Percentiles rank a stretch among this genome's conserved stretches.
Conservation (phyloP, 1,139 yeast species). For the Saccharomyces hybrid region DNA sequence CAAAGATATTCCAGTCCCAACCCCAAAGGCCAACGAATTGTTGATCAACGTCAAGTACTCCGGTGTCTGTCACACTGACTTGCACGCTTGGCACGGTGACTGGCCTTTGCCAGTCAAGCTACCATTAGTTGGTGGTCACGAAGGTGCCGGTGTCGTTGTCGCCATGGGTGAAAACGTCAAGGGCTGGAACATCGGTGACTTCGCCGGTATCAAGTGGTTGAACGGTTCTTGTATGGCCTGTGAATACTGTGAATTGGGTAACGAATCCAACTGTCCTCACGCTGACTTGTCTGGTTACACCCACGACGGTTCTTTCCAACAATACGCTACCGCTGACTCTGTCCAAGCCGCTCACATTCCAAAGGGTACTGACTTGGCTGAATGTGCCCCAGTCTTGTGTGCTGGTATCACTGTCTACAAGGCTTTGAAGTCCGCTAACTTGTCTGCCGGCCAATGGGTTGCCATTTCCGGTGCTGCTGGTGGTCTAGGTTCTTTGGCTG, state of each 20-base stretch:
- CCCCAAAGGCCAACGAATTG: constrained; percentile 50
- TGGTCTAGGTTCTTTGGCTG: constrained; percentile 60
- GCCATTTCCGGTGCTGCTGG: constrained; percentile 62
- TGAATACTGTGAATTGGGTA: constrained; percentile 49
- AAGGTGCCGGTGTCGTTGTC: constrained; percentile 62
- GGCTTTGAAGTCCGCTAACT: constrained; percentile 54
- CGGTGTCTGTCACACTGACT: constrained; percentile 61
- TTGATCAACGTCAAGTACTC: constrained; percentile 54
- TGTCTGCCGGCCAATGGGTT: constrained; percentile 54
- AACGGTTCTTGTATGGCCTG: constrained; percentile 56
- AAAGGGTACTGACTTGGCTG: constrained; percentile 48
- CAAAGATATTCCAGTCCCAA: constrained; percentile 52
- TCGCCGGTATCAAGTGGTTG: constrained; percentile 61
- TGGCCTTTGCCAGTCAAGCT: constrained; percentile 54
- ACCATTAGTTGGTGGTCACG: constrained; percentile 63
- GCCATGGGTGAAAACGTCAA: constrained; percentile 50
- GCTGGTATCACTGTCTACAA: constrained; percentile 66
- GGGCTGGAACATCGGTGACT: constrained; percentile 56
- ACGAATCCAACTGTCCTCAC: constrained; percentile 51
- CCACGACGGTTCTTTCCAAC: constrained; percentile 63
- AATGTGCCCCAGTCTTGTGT: constrained; percentile 55
- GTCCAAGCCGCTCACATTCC: constrained; percentile 59
- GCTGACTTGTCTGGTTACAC: constrained; percentile 63
- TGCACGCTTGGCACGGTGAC: constrained; percentile 64
- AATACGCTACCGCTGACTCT: constrained; percentile 61